Evolutionary conservation across 495 filamentous ascomycete species (phyloP).

Genomic region (Penicillium chermesinum): DNA sequence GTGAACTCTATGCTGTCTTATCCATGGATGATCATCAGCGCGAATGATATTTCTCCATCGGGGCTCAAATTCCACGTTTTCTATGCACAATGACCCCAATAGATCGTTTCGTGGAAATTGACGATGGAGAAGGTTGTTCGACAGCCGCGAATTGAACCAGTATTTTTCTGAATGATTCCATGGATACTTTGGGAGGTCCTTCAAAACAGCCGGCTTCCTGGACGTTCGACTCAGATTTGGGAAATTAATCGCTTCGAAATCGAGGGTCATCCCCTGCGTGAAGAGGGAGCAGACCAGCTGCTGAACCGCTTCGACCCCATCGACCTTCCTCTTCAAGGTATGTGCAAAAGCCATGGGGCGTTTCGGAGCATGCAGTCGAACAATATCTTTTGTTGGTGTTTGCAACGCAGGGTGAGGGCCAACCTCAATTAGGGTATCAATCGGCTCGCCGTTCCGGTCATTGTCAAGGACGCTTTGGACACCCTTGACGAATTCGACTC

Average conservation of each 20-base stretch:
- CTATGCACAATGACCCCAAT: constrained; percentile 21
- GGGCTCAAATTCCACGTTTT: constrained; percentile 24
- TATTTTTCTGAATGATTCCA: constrained; percentile 33
- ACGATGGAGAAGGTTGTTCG: constrained; percentile 18
- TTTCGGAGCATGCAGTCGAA: constrained; percentile 10
- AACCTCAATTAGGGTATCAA: constrained; percentile 50
- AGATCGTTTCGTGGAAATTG: constrained; percentile 26
- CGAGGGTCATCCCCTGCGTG: constrained; percentile 14
- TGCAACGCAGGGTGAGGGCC: constrained; percentile 62
- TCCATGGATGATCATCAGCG: constrained; percentile 31
- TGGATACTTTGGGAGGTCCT: constrained; percentile 32
- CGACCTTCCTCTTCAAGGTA: constrained; percentile 19
- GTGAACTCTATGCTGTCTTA: constrained; percentile 43
- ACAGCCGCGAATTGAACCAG: constrained; percentile 27
- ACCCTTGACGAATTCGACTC: constrained; percentile 41
- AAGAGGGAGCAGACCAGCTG: constrained; percentile 22
- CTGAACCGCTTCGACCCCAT: constrained; percentile 22
- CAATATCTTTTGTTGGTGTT: constrained; percentile 38
- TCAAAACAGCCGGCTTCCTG: constrained; percentile 19
- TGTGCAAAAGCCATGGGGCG: constrained; percentile 19
- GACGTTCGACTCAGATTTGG: constrained; percentile 2
- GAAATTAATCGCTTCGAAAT: constrained; percentile 25
- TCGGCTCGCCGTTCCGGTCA: constrained; percentile 4
- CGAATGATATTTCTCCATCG: constrained; percentile 31
- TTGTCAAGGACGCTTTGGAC: constrained; percentile 17